phyloP scores from a whole-genome alignment of 306 rosid species.

The Sechiopsis laciniata region DNA sequence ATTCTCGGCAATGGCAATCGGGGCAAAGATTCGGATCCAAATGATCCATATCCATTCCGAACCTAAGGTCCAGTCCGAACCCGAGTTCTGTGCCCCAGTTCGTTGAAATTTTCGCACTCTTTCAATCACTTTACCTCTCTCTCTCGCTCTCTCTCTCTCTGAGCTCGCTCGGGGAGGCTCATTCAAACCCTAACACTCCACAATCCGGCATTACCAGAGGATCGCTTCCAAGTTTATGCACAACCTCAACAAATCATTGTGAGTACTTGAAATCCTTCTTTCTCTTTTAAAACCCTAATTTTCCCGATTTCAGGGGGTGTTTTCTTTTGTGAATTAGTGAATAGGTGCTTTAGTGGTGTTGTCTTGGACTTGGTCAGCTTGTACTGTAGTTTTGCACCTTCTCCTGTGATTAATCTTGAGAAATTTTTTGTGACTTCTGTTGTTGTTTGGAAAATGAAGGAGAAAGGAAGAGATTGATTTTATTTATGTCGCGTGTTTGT shows the following conservation, averaged over 20 bases:
- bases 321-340: conserved; percentile 26
- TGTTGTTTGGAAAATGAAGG: neutral
- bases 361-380: conserved; percentile 42
- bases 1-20: neutral
- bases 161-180: conserved; percentile 51
- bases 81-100: conserved; percentile 63
- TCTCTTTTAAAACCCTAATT: conserved; percentile 54
- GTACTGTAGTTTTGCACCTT: conserved; percentile 39
- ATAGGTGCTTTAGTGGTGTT: conserved; percentile 38
- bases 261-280: conserved; percentile 38
- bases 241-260: conserved; percentile 54
- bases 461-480: neutral
- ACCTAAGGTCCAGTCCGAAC: conserved; percentile 48
- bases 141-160: conserved; percentile 27
- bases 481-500: neutral
- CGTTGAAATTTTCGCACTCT: conserved; percentile 92
- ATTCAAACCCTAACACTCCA: conserved; percentile 58
- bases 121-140: conserved; percentile 83
- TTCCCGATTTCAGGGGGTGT: conserved; percentile 25
- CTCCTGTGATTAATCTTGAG: conserved; percentile 5
- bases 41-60: conserved; percentile 28
- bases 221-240: conserved; percentile 49
- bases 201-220: conserved; percentile 39
- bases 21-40: conserved; percentile 44
- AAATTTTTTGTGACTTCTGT: neutral